These are phyloP conservation scores for Apiospora koreana DNA, from an alignment of 2,329 filamentous ascomycete genomes.

Conservation along the genomic window DNA sequence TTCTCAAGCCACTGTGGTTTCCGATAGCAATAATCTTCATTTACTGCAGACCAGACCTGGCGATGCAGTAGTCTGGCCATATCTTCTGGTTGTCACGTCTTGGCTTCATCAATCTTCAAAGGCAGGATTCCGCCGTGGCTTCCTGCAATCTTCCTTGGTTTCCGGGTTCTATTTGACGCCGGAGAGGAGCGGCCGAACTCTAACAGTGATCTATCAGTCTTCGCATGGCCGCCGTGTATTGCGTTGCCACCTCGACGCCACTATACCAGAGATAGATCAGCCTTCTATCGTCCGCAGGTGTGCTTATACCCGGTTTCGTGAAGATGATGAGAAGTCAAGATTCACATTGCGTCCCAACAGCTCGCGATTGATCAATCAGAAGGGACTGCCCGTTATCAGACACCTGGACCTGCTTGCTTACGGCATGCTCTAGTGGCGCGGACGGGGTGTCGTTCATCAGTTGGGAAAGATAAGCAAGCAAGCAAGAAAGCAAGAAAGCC, in stretches of 20 bases:
- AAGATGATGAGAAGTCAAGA: background rate
- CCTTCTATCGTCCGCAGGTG: background rate
- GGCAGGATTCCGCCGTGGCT: background rate
- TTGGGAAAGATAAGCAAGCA: background rate
- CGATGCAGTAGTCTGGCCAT: background rate
- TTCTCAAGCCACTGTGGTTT: background rate
- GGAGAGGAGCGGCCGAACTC: background rate
- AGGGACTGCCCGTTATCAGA: too few relatives aligned
- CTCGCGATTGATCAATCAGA: background rate
- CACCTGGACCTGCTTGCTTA: background rate
- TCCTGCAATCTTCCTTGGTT: background rate
- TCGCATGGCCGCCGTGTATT: background rate
- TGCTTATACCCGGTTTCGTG: background rate
- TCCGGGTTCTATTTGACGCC: background rate
- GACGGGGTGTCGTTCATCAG: background rate
- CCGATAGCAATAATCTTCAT: background rate
- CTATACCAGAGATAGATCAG: background rate
- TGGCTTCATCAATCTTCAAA: background rate
- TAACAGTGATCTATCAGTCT: background rate
- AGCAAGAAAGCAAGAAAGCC: background rate
- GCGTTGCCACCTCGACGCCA: background rate
- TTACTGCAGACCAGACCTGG: background rate
- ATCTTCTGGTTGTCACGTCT: background rate
- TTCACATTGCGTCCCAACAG: background rate
- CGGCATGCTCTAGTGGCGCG: background rate